Evolutionary conservation across 768 basidiomycete species (phyloP), one percentile per base, ranked within the genome.

Genomic region (Melanogaster broomeanus): DNA sequence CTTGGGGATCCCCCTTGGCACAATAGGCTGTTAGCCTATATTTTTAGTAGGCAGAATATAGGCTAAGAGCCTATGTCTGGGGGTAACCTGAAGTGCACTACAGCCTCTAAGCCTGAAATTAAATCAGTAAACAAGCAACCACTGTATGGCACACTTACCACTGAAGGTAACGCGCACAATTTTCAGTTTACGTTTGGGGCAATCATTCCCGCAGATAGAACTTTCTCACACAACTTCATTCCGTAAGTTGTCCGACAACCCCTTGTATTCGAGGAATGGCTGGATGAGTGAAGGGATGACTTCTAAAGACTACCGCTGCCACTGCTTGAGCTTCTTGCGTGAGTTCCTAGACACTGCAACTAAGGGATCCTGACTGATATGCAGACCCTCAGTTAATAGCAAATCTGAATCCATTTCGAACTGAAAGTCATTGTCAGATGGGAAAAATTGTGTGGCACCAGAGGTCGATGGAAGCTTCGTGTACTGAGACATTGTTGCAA

Each of bases 241-340:
- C 6, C 16, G 16, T 11, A 40, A 31, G 27, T 7, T n/a, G 12
- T 40, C 27, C 3, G 38, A 52, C 6, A 16, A 28, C 33, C 22
- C 9, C 13, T 6, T 4, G 40, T 52, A 52, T 33, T 4, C 6
- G 25, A 52, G 51, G 45, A 41, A 52, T 18, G 28, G 51, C 6
- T 21, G 31, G 24, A 52, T 24, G 10, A 52, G 51, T 30, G 51
- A 52, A 48, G 51, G 51, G 21, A 52, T 37, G 1, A 52, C 46
- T 31, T 48, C 45, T 18, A 22, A 4, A 16, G 39, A 52, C 51
- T 45, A 52, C 31, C 45, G 19, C 21, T 19, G 25, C 51, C 51
- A 52, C n/a, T 52, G 40, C 18, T 22, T 52, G 28, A 39, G 27
- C 41, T 52, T 52, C 33, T 52, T 52, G n/a, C 39, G 21, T 0